phyloP scores from a whole-genome alignment of 2,329 filamentous ascomycete species.

The Cytospora piceae region DNA sequence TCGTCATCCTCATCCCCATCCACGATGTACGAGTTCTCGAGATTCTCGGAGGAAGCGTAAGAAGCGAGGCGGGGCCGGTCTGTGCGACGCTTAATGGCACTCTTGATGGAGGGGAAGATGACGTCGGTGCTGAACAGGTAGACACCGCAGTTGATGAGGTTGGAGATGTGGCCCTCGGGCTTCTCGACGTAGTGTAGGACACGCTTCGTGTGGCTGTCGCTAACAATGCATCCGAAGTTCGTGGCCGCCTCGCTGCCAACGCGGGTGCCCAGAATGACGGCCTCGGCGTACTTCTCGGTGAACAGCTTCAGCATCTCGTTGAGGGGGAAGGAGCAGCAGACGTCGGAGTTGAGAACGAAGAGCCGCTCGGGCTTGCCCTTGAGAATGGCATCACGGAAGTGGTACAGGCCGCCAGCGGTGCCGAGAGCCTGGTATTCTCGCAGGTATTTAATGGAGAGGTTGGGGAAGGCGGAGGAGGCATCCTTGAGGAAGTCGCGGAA shows the following conservation, averaged over 20 bases:
- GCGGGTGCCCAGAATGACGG: slow-evolving; percentile 90
- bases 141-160: slow-evolving; percentile 98
- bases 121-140: slow-evolving; percentile 95
- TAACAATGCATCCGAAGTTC: slow-evolving; percentile 98
- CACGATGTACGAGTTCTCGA: slow-evolving; percentile 67
- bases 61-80: slow-evolving; percentile 88
- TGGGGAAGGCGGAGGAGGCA: slow-evolving; percentile 79
- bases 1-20: slow-evolving; percentile 59
- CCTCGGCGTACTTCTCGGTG: slow-evolving; percentile 93
- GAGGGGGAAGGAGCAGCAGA: slow-evolving; percentile 97
- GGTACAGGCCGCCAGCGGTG: slow-evolving; percentile 95
- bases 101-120: slow-evolving; percentile 95
- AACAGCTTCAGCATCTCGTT: slow-evolving; percentile 95
- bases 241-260: slow-evolving; percentile 88
- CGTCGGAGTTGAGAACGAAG: slow-evolving; percentile 97
- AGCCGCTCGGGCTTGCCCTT: slow-evolving; percentile 93
- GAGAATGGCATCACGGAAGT: slow-evolving; percentile 98
- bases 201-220: slow-evolving; percentile 88
- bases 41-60: slow-evolving; percentile 95
- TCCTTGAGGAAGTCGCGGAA: slow-evolving; percentile 99
- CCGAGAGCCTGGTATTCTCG: slow-evolving; percentile 96
- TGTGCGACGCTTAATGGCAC: slow-evolving; percentile 91
- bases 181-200: slow-evolving; percentile 99
- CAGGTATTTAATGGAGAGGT: slow-evolving; percentile 90
- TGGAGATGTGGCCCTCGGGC: slow-evolving; percentile 95